phyloP scores from a whole-genome alignment of 2,329 filamentous ascomycete species.

The Cordyceps farinosa region DNA sequence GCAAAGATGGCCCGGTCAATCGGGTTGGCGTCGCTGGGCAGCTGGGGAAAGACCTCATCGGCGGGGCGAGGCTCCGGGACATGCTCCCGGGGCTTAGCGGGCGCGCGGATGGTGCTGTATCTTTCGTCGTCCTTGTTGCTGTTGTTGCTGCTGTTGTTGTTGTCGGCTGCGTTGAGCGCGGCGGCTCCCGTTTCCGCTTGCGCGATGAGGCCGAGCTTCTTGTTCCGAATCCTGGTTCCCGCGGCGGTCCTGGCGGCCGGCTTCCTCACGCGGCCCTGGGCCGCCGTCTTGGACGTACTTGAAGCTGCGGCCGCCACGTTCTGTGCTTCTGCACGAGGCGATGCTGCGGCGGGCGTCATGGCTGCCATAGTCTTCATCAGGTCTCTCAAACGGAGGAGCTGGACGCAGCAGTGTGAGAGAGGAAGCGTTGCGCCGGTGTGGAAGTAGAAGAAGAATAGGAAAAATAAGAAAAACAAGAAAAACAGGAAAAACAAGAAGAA shows the following conservation, averaged over 20 bases:
- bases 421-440: background rate
- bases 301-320: no score
- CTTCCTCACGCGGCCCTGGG: background rate
- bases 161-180: background rate
- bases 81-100: background rate
- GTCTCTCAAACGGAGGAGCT: background rate
- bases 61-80: background rate
- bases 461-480: background rate
- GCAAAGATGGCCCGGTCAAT: slow-evolving; percentile 8
- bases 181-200: background rate
- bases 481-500: background rate
- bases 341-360: background rate
- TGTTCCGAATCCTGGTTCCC: background rate
- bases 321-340: no score
- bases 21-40: slow-evolving; percentile 3
- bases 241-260: background rate
- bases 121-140: background rate
- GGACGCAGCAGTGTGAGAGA: background rate
- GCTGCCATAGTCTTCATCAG: background rate
- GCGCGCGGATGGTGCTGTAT: background rate
- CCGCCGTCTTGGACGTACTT: background rate
- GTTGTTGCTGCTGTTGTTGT: background rate
- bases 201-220: background rate
- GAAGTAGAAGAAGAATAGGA: background rate
- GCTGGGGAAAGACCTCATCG: background rate